These are phyloP conservation scores for Kalanchoe fedtschenkoi DNA, from an alignment of 164 flowering plant species.

Conservation along the genomic window DNA sequence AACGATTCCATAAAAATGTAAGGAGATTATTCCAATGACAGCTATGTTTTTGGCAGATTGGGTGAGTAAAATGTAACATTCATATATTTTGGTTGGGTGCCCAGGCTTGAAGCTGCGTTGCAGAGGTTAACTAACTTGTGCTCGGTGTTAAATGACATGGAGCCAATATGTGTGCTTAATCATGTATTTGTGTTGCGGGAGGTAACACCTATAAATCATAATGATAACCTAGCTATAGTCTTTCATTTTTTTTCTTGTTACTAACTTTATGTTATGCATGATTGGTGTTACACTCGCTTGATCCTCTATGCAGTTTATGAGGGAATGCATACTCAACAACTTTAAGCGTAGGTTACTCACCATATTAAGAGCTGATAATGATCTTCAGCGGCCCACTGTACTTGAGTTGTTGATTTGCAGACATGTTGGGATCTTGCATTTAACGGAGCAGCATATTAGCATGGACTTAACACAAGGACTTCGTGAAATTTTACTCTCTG, in stretches of 20 bases:
- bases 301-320: constrained; percentile 71
- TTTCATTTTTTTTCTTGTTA: background rate
- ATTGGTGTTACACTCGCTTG: no score
- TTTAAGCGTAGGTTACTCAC: constrained; percentile 82
- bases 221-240: background rate
- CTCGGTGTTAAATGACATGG: constrained; percentile 96
- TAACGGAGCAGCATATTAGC: constrained; percentile 94
- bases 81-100: constrained; percentile 10
- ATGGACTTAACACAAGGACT: constrained; percentile 95
- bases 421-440: constrained; percentile 67
- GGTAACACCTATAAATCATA: constrained; percentile 32
- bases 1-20: constrained; percentile 77
- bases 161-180: constrained; percentile 94
- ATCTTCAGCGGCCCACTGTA: constrained; percentile 87
- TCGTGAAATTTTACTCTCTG: constrained; percentile 72
- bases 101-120: constrained; percentile 98
- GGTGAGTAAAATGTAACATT: background rate
- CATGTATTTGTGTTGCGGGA: constrained; percentile 97
- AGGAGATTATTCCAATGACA: constrained; percentile 9
- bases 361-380: constrained; percentile 73
- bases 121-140: constrained; percentile 94
- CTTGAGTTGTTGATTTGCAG: constrained; percentile 69
- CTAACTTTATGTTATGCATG: background rate
- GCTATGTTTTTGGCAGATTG: background rate
- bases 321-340: constrained; percentile 94